A percentile compares a stretch with the other conserved stretches of the same genome.
Conservation (phyloP, 2,329 filamentous ascomycete genomes). For the Emericellopsis atlantica region DNA sequence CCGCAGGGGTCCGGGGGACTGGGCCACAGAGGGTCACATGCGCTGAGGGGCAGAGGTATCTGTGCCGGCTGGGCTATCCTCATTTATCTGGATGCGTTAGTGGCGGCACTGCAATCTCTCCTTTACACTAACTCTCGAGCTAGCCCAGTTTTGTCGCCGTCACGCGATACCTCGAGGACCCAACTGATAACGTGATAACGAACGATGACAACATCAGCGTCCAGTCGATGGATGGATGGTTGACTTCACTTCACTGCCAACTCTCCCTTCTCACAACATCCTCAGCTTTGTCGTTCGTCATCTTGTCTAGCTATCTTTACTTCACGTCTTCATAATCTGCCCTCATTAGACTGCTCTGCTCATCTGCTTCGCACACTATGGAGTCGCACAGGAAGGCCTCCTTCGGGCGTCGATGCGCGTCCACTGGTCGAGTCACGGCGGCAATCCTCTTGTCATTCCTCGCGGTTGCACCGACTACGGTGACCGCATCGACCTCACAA, state of each 20-base stretch:
- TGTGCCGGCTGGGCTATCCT: background rate
- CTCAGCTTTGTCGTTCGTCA: background rate
- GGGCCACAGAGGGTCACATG: constrained; percentile 2
- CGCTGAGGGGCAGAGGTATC: background rate
- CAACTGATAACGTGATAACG: background rate
- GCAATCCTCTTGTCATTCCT: constrained; percentile 55
- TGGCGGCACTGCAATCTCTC: too few relatives aligned
- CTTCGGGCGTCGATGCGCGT: constrained; percentile 27
- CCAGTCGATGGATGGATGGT: too few relatives aligned
- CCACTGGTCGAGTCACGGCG: constrained; percentile 50
- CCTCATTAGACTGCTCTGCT: too few relatives aligned
- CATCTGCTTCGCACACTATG: constrained; percentile 1
- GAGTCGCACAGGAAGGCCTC: constrained; percentile 2
- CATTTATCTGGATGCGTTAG: constrained; percentile 3
- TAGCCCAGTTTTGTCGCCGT: background rate
- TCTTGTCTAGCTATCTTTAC: background rate
- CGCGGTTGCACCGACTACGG: constrained; percentile 35
- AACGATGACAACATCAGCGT: constrained; percentile 1
- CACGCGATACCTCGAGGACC: background rate
- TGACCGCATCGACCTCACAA: constrained; percentile 22
- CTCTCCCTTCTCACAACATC: background rate
- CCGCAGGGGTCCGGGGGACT: too few relatives aligned
- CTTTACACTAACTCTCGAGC: background rate
- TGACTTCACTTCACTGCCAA: background rate
- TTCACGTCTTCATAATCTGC: background rate